A percentile compares a stretch with the other conserved stretches of the same genome.
Evolutionary conservation across 1,284 basidiomycete species (phyloP).

Genomic region (Takashimella koratensis): DNA sequence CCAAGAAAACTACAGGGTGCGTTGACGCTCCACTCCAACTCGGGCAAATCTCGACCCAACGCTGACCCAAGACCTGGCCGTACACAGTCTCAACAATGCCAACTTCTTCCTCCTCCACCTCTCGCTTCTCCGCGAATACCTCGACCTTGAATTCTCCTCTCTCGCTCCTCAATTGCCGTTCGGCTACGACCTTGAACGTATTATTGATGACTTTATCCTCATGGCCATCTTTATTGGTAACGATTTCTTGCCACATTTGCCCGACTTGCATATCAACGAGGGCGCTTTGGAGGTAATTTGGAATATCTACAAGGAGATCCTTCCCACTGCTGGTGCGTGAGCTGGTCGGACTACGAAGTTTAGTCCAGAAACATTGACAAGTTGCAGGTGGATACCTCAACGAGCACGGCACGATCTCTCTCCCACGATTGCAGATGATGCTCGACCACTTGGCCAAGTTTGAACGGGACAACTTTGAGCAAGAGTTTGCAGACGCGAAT

Average conservation of each 20-base stretch:
- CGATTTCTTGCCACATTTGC: constrained; percentile 94
- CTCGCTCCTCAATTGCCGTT: constrained; percentile 60
- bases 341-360: too few relatives aligned
- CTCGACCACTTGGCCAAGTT: constrained; percentile 81
- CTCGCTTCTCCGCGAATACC: constrained; percentile 91
- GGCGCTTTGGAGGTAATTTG: constrained; percentile 90
- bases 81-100: constrained; percentile 69
- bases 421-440: constrained; percentile 75
- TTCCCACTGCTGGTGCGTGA: constrained; percentile 70
- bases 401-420: constrained; percentile 79
- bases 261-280: constrained; percentile 95
- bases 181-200: constrained; percentile 76
- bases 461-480: constrained; percentile 86
- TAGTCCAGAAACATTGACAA: too few relatives aligned
- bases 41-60: neutral
- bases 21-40: constrained; percentile 35
- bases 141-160: constrained; percentile 84
- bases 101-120: constrained; percentile 96
- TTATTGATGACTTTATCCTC: constrained; percentile 97
- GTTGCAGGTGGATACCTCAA: constrained; percentile 86
- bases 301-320: constrained; percentile 87
- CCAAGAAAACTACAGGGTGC: constrained; percentile 66
- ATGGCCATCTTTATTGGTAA: constrained; percentile 96
- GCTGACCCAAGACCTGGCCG: constrained; percentile 3
- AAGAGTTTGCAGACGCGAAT: constrained; percentile 79